Evolutionary conservation across 257 asterid genomes (phyloP).

Genomic region (Mitragyna speciosa): DNA sequence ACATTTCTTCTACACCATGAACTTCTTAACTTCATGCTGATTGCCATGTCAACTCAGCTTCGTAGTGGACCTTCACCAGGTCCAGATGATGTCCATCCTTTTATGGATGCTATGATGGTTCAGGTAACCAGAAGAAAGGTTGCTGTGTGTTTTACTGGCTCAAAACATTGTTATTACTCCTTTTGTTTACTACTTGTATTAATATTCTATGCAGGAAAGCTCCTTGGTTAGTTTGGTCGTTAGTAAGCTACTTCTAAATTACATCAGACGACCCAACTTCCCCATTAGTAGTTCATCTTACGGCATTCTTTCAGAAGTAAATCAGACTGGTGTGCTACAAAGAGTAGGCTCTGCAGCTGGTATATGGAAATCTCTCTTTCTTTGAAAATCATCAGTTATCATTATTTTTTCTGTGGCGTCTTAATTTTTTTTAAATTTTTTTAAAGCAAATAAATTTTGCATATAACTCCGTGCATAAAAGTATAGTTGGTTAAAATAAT

Average conservation of each 20-base stretch:
- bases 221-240: slow-evolving; percentile 64
- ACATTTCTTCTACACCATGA: slow-evolving; percentile 81
- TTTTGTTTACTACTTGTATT: neutral
- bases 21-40: slow-evolving; percentile 76
- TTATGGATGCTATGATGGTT: slow-evolving; percentile 79
- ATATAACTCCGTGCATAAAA: neutral
- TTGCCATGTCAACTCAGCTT: slow-evolving; percentile 88
- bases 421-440: neutral
- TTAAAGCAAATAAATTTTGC: neutral
- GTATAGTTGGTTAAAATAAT: neutral
- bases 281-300: slow-evolving; percentile 51
- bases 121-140: slow-evolving; percentile 50
- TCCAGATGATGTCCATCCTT: slow-evolving; percentile 79
- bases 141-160: neutral
- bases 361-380: slow-evolving; percentile 27
- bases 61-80: slow-evolving; percentile 93
- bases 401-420: slow-evolving; percentile 14
- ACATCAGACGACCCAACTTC: slow-evolving; percentile 59
- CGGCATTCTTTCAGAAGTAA: slow-evolving; percentile 59
- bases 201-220: slow-evolving; percentile 56
- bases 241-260: slow-evolving; percentile 67
- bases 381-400: neutral
- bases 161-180: neutral
- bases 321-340: slow-evolving; percentile 74
- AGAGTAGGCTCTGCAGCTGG: slow-evolving; percentile 98